These are phyloP conservation scores for Nannochloropsis gaditana DNA, from an alignment of 108 stramenopile genomes.

Conservation along the genomic window DNA sequence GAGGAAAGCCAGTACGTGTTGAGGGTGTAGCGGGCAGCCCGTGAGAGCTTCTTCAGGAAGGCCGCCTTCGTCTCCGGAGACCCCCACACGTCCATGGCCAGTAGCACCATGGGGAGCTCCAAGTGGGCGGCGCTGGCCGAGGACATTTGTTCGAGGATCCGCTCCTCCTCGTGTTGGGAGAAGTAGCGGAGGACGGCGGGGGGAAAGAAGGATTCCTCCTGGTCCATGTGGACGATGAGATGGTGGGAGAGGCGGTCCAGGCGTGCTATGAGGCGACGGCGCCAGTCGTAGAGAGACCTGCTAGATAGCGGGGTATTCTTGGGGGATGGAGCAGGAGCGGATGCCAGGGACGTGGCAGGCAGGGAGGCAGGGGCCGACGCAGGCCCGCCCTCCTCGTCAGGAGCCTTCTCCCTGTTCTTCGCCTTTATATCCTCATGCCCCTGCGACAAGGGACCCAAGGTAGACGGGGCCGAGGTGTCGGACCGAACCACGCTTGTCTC, in stretches of 20 bases:
- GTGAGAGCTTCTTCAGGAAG: not conserved
- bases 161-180: not conserved
- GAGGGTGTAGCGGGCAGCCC: not conserved
- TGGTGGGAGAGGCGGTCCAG: not conserved
- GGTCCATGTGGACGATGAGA: not conserved
- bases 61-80: not conserved
- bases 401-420: too few relatives aligned
- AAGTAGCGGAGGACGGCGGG: not conserved
- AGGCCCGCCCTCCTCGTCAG: not conserved
- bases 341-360: not conserved
- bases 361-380: not conserved
- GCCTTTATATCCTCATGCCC: not conserved
- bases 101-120: not conserved
- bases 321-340: not conserved
- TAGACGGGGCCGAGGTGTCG: not conserved
- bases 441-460: not conserved
- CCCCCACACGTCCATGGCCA: not conserved
- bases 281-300: not conserved
- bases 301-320: not conserved
- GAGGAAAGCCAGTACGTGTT: not conserved
- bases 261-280: not conserved
- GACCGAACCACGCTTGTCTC: not conserved
- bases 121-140: not conserved
- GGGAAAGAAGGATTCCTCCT: not conserved
- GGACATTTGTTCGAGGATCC: not conserved